phyloP scores from a whole-genome alignment of 331 rosid species.

The Pyracantha coccinea region DNA sequence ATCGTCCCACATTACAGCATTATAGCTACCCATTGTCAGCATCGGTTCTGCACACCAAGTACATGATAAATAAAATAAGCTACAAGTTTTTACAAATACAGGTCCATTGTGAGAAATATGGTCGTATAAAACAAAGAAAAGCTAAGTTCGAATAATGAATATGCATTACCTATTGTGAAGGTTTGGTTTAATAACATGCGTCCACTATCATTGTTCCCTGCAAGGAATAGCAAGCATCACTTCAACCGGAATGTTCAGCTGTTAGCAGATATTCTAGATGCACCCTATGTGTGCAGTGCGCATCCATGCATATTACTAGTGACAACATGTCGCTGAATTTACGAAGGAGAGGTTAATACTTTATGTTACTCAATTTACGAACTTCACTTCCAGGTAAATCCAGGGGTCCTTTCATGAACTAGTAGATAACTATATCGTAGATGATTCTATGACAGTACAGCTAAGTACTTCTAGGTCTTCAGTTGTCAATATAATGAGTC shows the following conservation, averaged over 20 bases:
- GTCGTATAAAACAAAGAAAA: not conserved
- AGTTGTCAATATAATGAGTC: not conserved
- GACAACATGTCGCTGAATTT: not conserved
- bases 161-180: slow-evolving; percentile 75
- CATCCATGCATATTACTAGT: not conserved
- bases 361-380: not conserved
- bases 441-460: not conserved
- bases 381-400: not conserved
- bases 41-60: slow-evolving; percentile 64
- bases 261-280: slow-evolving; percentile 3
- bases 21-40: slow-evolving; percentile 82
- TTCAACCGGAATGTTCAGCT: slow-evolving; percentile 10
- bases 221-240: slow-evolving; percentile 20
- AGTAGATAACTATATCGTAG: not conserved
- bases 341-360: not conserved
- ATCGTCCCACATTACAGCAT: slow-evolving; percentile 85
- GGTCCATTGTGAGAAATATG: too few species aligned
- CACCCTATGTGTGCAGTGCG: not conserved
- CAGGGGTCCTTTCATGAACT: not conserved
- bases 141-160: not conserved
- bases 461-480: not conserved
- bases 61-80: not conserved
- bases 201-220: slow-evolving; percentile 86
- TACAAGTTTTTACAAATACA: not conserved
- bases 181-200: slow-evolving; percentile 84